Evolutionary conservation across 75 land plant species (phyloP), one percentile per base, ranked within the genome.

Genomic region (Picea glauca): DNA sequence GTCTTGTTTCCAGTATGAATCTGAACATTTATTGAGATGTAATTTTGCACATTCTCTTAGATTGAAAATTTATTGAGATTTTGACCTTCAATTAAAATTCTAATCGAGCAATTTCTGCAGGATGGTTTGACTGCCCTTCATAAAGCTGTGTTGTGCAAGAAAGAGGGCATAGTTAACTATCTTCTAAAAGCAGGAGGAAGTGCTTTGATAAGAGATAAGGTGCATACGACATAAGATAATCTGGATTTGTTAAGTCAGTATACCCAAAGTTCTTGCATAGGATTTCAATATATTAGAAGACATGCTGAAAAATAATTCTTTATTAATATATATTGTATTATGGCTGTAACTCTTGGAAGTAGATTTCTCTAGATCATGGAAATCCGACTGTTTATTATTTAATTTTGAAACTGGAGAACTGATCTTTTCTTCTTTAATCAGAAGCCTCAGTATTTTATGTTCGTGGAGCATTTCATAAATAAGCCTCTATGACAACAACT

Each of bases 51-150:
- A 18, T 40, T 43, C 50, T 35, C 18, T 13, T 31, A 26, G 23
- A 62, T 20, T 62, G 31, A 15, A 74, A 30, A 54, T 14, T 30
- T 75, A 14, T n/a, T 75, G 59, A 54, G 20, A 56, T 57, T 54
- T 62, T 62, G 23, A 62, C 9, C 56, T 59, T 58, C 7, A 50
- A 14, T 7, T 66, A 3, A 13, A 57, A 18, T 6, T 40, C 68
- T 60, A 26, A 15, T 83, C 62, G 77, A 18, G 26, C 32, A 18
- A 32, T 62, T 76, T 46, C n/a, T 80, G 21, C 77, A 94, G 95
- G 90, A 87, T 86, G 98, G 98, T 65, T 70, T 81, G 46, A 86
- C 90, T 77, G 98, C 93, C 40, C 78, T 94, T 63, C 98, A 94
- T 80, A 91, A 81, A 81, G 98, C 98, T 77, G 88, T 92, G 30